These are phyloP conservation scores for Hypsizygus marmoreus DNA, from an alignment of 768 basidiomycete genomes.

Conservation along the genomic window DNA sequence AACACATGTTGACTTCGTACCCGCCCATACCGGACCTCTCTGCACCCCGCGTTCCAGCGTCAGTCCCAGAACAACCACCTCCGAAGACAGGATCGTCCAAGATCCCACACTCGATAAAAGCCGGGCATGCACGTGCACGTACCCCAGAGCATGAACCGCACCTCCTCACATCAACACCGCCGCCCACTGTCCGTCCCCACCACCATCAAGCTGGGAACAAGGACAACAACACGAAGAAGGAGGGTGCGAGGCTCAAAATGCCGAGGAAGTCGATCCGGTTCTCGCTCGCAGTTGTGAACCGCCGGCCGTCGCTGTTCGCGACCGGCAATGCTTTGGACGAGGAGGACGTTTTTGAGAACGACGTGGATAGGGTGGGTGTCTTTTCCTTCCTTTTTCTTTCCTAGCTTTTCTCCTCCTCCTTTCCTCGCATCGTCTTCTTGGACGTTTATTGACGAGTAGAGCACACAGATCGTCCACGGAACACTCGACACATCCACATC, in stretches of 20 bases:
- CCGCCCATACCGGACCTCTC: conserved; percentile 24
- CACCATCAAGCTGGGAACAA: too few species aligned
- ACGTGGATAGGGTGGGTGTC: conserved; percentile 23
- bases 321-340: conserved; percentile 2
- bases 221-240: not conserved
- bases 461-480: conserved; percentile 27
- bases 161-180: conserved; percentile 10
- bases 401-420: not conserved
- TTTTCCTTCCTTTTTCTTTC: too few species aligned
- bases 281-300: conserved; percentile 24
- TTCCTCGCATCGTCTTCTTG: not conserved
- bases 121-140: not conserved
- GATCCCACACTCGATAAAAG: conserved; percentile 2
- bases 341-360: conserved; percentile 18
- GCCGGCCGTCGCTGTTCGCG: conserved; percentile 23
- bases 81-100: not conserved
- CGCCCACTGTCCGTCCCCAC: not conserved
- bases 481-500: conserved; percentile 22
- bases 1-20: conserved; percentile 25
- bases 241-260: not conserved
- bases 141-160: not conserved
- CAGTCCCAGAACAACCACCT: not conserved
- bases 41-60: conserved; percentile 7
- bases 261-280: conserved; percentile 27
- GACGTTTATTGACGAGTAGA: not conserved